Evolutionary conservation across 768 basidiomycete species (phyloP), one percentile per base, ranked within the genome.

Genomic region (Cyathus striatus): DNA sequence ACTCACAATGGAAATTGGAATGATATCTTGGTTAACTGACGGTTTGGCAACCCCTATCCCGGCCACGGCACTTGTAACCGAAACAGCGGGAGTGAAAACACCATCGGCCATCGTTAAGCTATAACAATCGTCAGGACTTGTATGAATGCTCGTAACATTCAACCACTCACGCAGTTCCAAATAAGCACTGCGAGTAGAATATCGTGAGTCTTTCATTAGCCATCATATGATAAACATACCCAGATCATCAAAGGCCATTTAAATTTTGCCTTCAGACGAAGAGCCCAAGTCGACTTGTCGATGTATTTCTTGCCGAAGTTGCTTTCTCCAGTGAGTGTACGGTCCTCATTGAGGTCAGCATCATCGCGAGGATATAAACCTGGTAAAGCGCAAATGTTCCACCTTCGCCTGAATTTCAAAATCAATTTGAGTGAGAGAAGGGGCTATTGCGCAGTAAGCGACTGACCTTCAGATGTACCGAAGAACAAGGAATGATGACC

Each of bases 101-200:
- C 84, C 83, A 47, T 86, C 83, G 0, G 81, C 76, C 64, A 86
- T 72, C 0, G 82, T 83, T 33, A 85, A 61, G 12, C 76, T 73
- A 33, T 17, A 30, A 36, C 2, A 21, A 22, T 40, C n/a, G n/a
- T n/a, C n/a, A n/a, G n/a, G n/a, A n/a, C n/a, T n/a, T n/a, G n/a
- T n/a, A n/a, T n/a, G n/a, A n/a, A n/a, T n/a, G n/a, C n/a, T n/a
- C n/a, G n/a, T n/a, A n/a, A n/a, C n/a, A n/a, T n/a, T n/a, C n/a
- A n/a, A 12, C 21, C 25, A 51, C 66, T 38, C 52, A 70, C 62
- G 70, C 54, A 20, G 82, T 83, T 23, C 79, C 83, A 45, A 86
- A 75, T 7, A 85, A 61, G 36, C 74, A 70, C 81, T 80, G 43
- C 5, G 36, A 13, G 20, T 21, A 33, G 13, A 12, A 24, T 40